Base-by-base conservation (phyloP, 805 yeast species). In the Ogataea pilisensis region DNA sequence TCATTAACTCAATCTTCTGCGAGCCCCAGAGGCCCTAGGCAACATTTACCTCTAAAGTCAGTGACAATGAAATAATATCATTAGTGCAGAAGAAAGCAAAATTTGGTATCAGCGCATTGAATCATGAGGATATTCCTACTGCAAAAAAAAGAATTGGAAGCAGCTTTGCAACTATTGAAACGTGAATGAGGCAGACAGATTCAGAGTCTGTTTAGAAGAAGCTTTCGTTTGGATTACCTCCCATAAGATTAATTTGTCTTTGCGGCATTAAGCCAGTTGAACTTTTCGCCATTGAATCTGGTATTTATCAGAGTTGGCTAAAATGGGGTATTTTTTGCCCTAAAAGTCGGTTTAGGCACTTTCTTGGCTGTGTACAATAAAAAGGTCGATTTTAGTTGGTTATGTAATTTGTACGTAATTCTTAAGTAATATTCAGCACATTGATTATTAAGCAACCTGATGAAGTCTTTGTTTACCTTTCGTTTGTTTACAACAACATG, bases 11-110 rank as follows among this genome's bases (percentile, higher is more conserved):
- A 25, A 11, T 12, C 28, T 4, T 16, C 32, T 11, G 12, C 19
- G 8, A 19, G 12, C 14, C 26, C 9, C 17, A n/a, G n/a, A n/a
- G 16, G 20, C 21, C 38, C 25, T n/a, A 17, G 21, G 40, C 29
- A 16, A n/a, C 39, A 14, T 34, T 20, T 26, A 13, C 42, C 44
- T 3, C 21, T 21, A 9, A 45, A 39, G 17, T 47, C 48, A 7
- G 74, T 42, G 66, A 69, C 13, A 74, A 80, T 18, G 85, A 76
- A 39, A 65, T 70, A 34, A 78, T 83, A 17, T 55, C 76, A 8
- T 68, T 72, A 50, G 77, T 81, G 1, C 91, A 84, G 53, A 82
- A 78, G 50, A 74, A 72, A 44, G 85, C 90, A 25, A 82, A 11
- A 11, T 22, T 22, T 22, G n/a, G n/a, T n/a, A n/a, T n/a, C n/a